Conservation (phyloP, 306 rosid genomes). For the Cucurbita moschata region DNA sequence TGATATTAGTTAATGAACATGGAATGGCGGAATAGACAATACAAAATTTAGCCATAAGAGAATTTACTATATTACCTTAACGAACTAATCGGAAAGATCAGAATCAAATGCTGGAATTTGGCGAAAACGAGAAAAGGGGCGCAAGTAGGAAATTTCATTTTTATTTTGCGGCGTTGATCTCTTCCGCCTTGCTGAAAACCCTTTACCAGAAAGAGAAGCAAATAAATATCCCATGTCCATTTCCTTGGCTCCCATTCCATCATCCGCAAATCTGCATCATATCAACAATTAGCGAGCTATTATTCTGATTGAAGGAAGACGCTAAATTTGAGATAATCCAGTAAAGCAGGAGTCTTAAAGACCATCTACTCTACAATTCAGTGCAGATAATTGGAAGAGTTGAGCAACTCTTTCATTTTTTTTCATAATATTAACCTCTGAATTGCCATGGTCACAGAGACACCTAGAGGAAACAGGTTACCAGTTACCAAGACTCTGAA, state of each 20-base stretch:
- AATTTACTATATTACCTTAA: not conserved
- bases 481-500: not conserved
- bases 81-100: slow-evolving; percentile 24
- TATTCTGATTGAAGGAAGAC: not conserved
- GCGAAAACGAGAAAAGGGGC: slow-evolving; percentile 53
- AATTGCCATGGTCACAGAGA: not conserved
- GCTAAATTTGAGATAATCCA: not conserved
- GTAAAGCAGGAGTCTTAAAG: not conserved
- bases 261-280: slow-evolving; percentile 40
- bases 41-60: not conserved
- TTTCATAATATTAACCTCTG: not conserved
- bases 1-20: not conserved
- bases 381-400: not conserved
- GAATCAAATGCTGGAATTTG: slow-evolving; percentile 43
- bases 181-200: slow-evolving; percentile 43
- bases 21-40: not conserved
- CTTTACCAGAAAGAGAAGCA: slow-evolving; percentile 55
- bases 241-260: slow-evolving; percentile 32
- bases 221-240: slow-evolving; percentile 60
- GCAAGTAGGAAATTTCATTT: slow-evolving; percentile 22
- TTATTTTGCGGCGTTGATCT: slow-evolving; percentile 42
- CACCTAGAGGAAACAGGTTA: not conserved
- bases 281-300: slow-evolving; percentile 2
- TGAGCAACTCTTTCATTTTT: not conserved
- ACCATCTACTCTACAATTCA: not conserved